Conservation (phyloP, 2,329 filamentous ascomycete species). For the Colletotrichum endophyticum region DNA sequence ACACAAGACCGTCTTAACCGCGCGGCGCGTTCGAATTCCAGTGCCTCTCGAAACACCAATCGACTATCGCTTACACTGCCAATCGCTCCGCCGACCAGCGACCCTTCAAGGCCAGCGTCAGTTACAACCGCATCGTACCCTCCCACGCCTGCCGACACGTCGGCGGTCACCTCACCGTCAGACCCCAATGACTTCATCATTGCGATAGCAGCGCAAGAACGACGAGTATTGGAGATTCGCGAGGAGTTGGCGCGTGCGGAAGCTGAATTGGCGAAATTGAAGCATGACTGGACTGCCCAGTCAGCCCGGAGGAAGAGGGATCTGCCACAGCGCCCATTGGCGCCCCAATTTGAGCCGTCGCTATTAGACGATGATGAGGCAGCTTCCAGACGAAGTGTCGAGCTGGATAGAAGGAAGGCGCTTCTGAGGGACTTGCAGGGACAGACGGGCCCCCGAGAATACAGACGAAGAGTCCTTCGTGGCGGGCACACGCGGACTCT, state of each 20-base stretch:
- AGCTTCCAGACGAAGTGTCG: constrained; percentile 49
- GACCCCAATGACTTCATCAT: constrained; percentile 78
- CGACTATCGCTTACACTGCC: constrained; percentile 66
- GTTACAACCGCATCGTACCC: constrained; percentile 51
- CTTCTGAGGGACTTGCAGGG: constrained; percentile 55
- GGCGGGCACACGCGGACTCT: constrained; percentile 70
- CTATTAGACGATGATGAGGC: constrained; percentile 42
- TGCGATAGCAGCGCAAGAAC: constrained; percentile 89
- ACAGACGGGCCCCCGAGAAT: constrained; percentile 45
- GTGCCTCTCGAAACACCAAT: constrained; percentile 59
- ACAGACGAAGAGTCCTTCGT: constrained; percentile 69
- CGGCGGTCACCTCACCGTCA: constrained; percentile 47
- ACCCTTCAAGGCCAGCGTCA: constrained; percentile 57
- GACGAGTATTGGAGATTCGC: constrained; percentile 85
- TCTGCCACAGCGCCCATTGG: constrained; percentile 51
- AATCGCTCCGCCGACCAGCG: constrained; percentile 59
- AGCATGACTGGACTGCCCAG: constrained; percentile 81
- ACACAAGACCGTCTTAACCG: constrained; percentile 48
- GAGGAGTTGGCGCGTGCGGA: constrained; percentile 91
- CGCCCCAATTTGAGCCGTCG: constrained; percentile 24
- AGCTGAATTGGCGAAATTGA: constrained; percentile 74
- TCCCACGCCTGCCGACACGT: constrained; percentile 54
- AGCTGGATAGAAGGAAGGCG: constrained; percentile 77
- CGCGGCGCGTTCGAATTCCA: constrained; percentile 57
- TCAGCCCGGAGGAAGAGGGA: constrained; percentile 80